A percentile compares a stretch with the other conserved stretches of the same genome.
Evolutionary conservation across 305 asterid genomes (phyloP).

Genomic region (Andrographis paniculata): DNA sequence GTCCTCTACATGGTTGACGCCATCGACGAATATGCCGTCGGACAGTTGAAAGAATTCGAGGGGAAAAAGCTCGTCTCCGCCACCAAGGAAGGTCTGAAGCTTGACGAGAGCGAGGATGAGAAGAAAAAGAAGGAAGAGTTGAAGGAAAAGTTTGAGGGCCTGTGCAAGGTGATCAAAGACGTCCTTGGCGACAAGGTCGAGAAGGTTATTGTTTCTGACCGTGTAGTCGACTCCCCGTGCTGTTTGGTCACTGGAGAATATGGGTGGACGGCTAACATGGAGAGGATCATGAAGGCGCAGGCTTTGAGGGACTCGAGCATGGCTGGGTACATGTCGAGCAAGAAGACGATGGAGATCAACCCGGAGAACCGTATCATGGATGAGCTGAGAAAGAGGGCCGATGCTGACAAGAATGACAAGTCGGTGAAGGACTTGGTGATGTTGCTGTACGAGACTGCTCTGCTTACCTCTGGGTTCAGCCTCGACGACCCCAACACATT

Average conservation of each 20-base stretch:
- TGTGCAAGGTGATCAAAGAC: conserved; percentile 12
- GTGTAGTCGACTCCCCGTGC: conserved; percentile 9
- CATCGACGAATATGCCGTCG: conserved; percentile 11
- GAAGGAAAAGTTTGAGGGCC: conserved; percentile 12
- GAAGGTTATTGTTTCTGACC: conserved; percentile 8
- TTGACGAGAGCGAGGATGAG: conserved; percentile 8
- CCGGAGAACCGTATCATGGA: conserved; percentile 10
- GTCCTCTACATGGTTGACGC: conserved; percentile 10
- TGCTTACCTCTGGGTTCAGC: conserved; percentile 10
- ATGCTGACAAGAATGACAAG: conserved; percentile 8
- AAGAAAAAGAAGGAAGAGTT: conserved; percentile 11
- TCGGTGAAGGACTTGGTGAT: conserved; percentile 10
- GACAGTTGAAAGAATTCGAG: conserved; percentile 7
- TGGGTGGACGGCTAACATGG: conserved; percentile 16
- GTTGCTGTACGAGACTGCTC: conserved; percentile 10
- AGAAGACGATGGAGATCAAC: conserved; percentile 5
- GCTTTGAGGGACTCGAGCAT: neutral
- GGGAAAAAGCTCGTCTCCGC: conserved; percentile 6
- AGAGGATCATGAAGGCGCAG: conserved; percentile 1
- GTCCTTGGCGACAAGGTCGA: conserved; percentile 8
- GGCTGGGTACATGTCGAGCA: conserved; percentile 1
- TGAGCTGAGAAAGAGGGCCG: conserved; percentile 10
- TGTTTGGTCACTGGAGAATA: conserved; percentile 14
- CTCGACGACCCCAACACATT: conserved; percentile 3
- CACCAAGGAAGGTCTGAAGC: conserved; percentile 13